Evolutionary conservation across 1,284 basidiomycete genomes (phyloP).

Genomic region (Malassezia caprae): DNA sequence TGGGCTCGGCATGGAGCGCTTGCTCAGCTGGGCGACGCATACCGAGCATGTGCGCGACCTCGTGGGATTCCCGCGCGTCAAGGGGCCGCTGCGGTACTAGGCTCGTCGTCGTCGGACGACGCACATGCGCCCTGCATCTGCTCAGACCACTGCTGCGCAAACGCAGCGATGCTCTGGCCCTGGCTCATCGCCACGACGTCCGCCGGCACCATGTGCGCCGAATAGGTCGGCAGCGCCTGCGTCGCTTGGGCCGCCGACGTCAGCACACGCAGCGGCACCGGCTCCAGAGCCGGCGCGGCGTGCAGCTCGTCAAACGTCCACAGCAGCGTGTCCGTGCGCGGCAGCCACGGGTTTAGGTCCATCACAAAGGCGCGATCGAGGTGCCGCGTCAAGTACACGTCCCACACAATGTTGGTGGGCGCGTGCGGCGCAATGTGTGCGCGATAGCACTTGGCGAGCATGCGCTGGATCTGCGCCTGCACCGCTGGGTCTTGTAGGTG

Average conservation of each 20-base stretch:
- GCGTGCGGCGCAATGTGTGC: neutral
- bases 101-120: constrained; percentile 22
- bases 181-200: constrained; percentile 71
- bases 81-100: constrained; percentile 29
- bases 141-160: constrained; percentile 59
- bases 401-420: constrained; percentile 57
- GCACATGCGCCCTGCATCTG: constrained; percentile 52
- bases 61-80: constrained; percentile 32
- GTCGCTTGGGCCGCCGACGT: constrained; percentile 18
- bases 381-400: constrained; percentile 74
- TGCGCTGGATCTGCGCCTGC: constrained; percentile 54
- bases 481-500: constrained; percentile 57
- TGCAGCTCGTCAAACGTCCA: constrained; percentile 73
- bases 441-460: constrained; percentile 23
- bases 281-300: neutral
- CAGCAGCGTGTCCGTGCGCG: constrained; percentile 72
- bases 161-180: constrained; percentile 63
- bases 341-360: constrained; percentile 81
- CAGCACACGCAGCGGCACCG: constrained; percentile 19
- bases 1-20: constrained; percentile 40
- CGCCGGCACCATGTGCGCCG: constrained; percentile 83
- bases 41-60: constrained; percentile 41
- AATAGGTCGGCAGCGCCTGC: constrained; percentile 52
- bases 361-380: constrained; percentile 65
- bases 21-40: constrained; percentile 36